A percentile compares a stretch with the other conserved stretches of the same genome.
Evolutionary conservation across 441 rosid species (phyloP).

Genomic region (Croton laevigatus): DNA sequence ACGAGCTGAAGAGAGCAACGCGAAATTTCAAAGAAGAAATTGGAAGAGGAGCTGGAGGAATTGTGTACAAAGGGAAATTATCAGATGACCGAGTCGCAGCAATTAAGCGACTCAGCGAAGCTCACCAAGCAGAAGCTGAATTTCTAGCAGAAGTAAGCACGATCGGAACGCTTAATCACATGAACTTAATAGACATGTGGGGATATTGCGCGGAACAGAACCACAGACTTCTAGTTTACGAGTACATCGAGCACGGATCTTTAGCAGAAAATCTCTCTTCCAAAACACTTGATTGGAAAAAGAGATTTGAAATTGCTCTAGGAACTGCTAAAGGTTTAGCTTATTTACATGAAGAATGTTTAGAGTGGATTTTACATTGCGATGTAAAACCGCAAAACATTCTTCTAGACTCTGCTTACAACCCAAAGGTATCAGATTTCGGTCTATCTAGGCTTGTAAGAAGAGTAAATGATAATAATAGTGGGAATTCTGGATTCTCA

Average conservation of each 20-base stretch:
- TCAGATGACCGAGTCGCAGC: constrained; percentile 19
- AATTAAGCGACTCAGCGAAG: constrained; percentile 18
- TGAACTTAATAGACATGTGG: constrained; percentile 28
- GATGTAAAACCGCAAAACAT: constrained; percentile 29
- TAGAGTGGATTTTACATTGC: constrained; percentile 31
- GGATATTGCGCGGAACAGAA: constrained; percentile 28
- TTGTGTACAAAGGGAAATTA: constrained; percentile 61
- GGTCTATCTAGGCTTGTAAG: constrained; percentile 18
- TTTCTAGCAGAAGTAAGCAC: constrained; percentile 27
- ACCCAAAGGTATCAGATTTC: constrained; percentile 27
- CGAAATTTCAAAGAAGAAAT: constrained; percentile 55
- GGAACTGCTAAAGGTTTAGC: constrained; percentile 28
- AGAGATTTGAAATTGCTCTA: constrained; percentile 20
- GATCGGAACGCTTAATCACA: constrained; percentile 29
- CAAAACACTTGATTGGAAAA: constrained; percentile 17
- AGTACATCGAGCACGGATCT: constrained; percentile 27
- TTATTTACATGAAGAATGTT: constrained; percentile 28
- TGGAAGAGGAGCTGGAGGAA: constrained; percentile 83
- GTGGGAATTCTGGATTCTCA: not conserved
- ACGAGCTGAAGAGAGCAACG: constrained; percentile 64
- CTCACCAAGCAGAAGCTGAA: constrained; percentile 24
- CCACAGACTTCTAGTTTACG: constrained; percentile 26
- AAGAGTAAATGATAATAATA: not conserved
- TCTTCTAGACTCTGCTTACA: constrained; percentile 17
- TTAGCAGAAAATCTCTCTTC: constrained; percentile 14